Evolutionary conservation across 805 yeast genomes (phyloP), one percentile per base, ranked within the genome.

Genomic region (Candida nonsorbophila): DNA sequence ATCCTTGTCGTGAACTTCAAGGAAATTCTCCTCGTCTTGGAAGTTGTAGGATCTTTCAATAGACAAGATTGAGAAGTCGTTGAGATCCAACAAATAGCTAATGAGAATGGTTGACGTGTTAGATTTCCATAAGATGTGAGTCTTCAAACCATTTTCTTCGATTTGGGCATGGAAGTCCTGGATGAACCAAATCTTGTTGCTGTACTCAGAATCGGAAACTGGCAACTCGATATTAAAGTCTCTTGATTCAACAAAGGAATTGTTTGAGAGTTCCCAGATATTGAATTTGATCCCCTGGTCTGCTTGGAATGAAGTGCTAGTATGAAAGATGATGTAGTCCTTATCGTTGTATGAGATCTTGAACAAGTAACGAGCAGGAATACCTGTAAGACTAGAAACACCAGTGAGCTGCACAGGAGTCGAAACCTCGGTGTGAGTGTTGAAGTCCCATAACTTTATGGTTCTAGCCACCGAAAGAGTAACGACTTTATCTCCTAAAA

Each of bases 401-500:
- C n/a, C n/a, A n/a, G n/a, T n/a, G n/a, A n/a, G n/a, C n/a, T n/a
- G n/a, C n/a, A n/a, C n/a, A n/a, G n/a, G n/a, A n/a, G n/a, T n/a
- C n/a, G n/a, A n/a, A n/a, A n/a, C n/a, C n/a, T n/a, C n/a, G n/a
- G n/a, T n/a, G 27, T 61, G 67, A 2, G 61, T 41, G 0, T 45
- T 37, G 3, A 79, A 42, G 16, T 75, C 67, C 88, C 92, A 84
- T 13, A 82, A 40, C 37, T 75, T 72, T 20, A 84, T 40, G 4
- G 50, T 51, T 41, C 72, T 72, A 42, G 73, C 66, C 13, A 79
- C 67, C 0, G 84, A 62, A 18, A 78, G 55, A 0, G 86, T 71
- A 4, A 71, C 57, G 5, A 72, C 49, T 3, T 55, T 50, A 1
- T 47, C 53, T 0, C 68, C 53, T 22, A 58, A 52, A 7, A 58